Base-by-base conservation (phyloP, 2,329 filamentous ascomycete genomes). In the Zymoseptoria crescenta region DNA sequence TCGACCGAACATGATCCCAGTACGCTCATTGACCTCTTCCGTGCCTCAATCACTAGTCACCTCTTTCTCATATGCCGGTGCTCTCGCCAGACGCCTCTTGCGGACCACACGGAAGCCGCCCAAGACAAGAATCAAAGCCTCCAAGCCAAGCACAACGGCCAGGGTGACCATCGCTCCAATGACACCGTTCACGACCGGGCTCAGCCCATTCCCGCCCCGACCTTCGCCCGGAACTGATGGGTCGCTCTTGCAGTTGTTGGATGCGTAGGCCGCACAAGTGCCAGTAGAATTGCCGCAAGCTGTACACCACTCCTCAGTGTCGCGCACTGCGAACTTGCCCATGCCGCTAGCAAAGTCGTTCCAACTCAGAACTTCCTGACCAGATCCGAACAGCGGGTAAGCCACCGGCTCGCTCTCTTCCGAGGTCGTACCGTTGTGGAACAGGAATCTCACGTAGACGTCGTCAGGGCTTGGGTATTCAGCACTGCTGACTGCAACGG, bases 181-280 rank as follows among this genome's bases (percentile, higher is more conserved):
- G 4, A 93, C 89, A 55, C 91, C 90, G 0, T 89, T 90, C n/a
- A 92, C 84, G 5, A 83, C 80, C 45, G 80, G 83, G 55, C 86
- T 87, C 28, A 95, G 78, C 8, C 82, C 80, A 56, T 72, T 73
- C 5, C 69, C 67, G 13, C 24, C 51, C 19, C 19, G 13, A 19
- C 30, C 20, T n/a, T 9, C n/a, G 16, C 10, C 4, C 21, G 54
- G 51, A 2, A 74, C 67, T 7, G 66, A 62, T 9, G 27, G 54
- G 0, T 69, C 45, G 10, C 65, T 62, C 35, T 64, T 62, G 19
- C 71, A 69, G 48, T 65, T 69, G 19, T 52, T 56, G 9, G 72
- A 64, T 8, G 72, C 71, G 56, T 74, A 77, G 19, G 74, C 73
- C 6, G 84, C 84, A 70, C 90, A 94, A 24, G 78, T 75, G 1